These are phyloP conservation scores for Pseudogymnoascus sp. DNA, from an alignment of 2,329 filamentous ascomycete genomes.

Conservation along the genomic window DNA sequence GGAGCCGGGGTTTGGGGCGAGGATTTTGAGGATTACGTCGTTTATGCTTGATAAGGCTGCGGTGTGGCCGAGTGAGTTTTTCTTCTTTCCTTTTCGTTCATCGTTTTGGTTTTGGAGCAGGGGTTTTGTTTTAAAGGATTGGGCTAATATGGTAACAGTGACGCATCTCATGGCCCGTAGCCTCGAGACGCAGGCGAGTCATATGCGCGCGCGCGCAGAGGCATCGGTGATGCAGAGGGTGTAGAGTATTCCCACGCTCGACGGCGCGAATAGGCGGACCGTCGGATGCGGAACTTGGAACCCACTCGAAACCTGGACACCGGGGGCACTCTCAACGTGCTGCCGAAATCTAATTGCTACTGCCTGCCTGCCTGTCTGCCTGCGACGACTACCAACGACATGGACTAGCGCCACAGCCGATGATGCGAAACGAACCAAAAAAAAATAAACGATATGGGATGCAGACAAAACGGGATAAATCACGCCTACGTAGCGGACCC, in stretches of 20 bases:
- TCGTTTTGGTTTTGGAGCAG: too few relatives aligned
- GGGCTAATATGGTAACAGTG: slow-evolving; percentile 34
- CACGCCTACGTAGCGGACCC: too few relatives aligned
- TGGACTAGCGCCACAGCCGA: not conserved
- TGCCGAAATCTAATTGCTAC: not conserved
- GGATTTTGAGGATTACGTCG: slow-evolving; percentile 74
- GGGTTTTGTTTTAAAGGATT: not conserved
- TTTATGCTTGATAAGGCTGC: slow-evolving; percentile 82
- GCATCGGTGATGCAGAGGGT: slow-evolving; percentile 28
- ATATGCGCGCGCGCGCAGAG: slow-evolving; percentile 53
- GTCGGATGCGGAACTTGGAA: not conserved
- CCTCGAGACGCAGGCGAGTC: slow-evolving; percentile 53
- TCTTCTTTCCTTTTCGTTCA: not conserved
- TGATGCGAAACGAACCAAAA: not conserved
- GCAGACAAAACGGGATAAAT: not conserved
- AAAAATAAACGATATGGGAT: too few relatives aligned
- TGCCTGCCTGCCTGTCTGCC: not conserved
- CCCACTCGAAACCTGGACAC: not conserved
- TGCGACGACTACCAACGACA: too few relatives aligned
- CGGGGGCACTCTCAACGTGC: too few relatives aligned
- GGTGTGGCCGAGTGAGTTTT: slow-evolving; percentile 76
- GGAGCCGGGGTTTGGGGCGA: slow-evolving; percentile 70
- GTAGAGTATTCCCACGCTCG: not conserved
- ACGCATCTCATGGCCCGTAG: slow-evolving; percentile 62
- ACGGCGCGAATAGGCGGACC: not conserved